These are phyloP conservation scores for Penicillium herquei DNA, from an alignment of 495 filamentous ascomycete species.

Conservation along the genomic window DNA sequence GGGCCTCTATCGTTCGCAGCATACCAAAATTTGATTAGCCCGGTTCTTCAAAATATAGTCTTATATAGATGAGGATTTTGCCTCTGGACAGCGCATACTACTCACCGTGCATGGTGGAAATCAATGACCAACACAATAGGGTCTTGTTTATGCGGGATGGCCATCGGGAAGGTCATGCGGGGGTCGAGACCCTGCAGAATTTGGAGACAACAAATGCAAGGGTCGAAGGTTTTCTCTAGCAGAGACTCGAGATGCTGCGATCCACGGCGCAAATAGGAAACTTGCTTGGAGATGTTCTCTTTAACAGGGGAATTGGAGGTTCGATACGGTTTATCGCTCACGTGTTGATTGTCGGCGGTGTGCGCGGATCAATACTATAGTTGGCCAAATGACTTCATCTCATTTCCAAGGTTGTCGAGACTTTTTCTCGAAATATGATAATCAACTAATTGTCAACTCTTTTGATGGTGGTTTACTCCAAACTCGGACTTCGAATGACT, in stretches of 20 bases:
- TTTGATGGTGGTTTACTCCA: no score
- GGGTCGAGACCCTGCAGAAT: neutral
- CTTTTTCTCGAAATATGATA: no score
- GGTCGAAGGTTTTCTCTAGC: conserved; percentile 13
- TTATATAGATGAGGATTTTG: neutral
- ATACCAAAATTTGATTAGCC: neutral
- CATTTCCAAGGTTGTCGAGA: neutral
- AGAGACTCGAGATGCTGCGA: conserved; percentile 11
- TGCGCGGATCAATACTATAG: neutral
- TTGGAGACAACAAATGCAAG: conserved; percentile 5
- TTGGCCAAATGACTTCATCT: neutral
- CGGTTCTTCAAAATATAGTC: neutral
- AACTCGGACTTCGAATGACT: no score
- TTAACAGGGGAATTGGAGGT: conserved; percentile 19
- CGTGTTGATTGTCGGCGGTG: conserved; percentile 30
- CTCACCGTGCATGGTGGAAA: conserved; percentile 89
- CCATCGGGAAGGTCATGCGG: conserved; percentile 31
- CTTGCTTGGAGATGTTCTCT: neutral
- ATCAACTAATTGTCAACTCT: no score
- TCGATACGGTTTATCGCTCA: conserved; percentile 27
- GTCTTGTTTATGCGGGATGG: conserved; percentile 34
- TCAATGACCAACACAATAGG: conserved; percentile 85
- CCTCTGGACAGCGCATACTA: conserved; percentile 1
- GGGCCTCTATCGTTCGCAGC: conserved; percentile 62
- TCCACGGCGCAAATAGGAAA: conserved; percentile 2